phyloP scores from a whole-genome alignment of 2,329 filamentous ascomycete genomes.

The Microcyclospora pomicola region DNA sequence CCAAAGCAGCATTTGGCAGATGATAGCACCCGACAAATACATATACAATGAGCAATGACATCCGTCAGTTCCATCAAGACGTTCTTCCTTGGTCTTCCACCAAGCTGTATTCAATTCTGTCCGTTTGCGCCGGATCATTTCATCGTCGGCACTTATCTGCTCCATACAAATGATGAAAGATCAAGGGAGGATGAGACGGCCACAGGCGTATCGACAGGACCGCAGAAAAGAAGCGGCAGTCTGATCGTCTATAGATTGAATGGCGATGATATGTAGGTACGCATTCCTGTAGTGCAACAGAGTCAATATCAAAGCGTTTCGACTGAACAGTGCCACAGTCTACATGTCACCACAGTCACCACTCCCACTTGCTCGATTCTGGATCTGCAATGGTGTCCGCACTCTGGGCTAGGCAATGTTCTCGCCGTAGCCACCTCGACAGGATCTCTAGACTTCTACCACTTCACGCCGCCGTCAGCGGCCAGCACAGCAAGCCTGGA shows the following conservation, averaged over 20 bases:
- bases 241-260: slow-evolving; percentile 51
- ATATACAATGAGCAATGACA: slow-evolving; percentile 8
- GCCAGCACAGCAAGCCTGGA: background rate
- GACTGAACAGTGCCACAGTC: slow-evolving; percentile 16
- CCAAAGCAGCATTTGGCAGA: too few species aligned
- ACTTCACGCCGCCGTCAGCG: slow-evolving; percentile 4
- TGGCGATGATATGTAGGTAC: slow-evolving; percentile 42
- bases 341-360: slow-evolving; percentile 7
- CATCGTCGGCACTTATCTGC: slow-evolving; percentile 71
- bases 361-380: slow-evolving; percentile 37
- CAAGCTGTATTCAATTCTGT: slow-evolving; percentile 66
- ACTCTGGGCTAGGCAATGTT: slow-evolving; percentile 27
- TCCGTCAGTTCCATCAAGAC: slow-evolving; percentile 33
- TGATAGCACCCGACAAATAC: too few species aligned
- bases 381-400: slow-evolving; percentile 58
- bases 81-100: slow-evolving; percentile 50
- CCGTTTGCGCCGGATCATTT: slow-evolving; percentile 50
- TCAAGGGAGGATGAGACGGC: slow-evolving; percentile 1
- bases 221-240: slow-evolving; percentile 50
- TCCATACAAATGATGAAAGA: slow-evolving; percentile 37
- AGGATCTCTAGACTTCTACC: slow-evolving; percentile 53
- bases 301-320: background rate
- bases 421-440: slow-evolving; percentile 70
- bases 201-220: slow-evolving; percentile 1
- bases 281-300: background rate